A percentile compares a stretch with the other conserved stretches of the same genome.
Conservation (phyloP, 2,329 filamentous ascomycete species). For the Calonectria naviculata region DNA sequence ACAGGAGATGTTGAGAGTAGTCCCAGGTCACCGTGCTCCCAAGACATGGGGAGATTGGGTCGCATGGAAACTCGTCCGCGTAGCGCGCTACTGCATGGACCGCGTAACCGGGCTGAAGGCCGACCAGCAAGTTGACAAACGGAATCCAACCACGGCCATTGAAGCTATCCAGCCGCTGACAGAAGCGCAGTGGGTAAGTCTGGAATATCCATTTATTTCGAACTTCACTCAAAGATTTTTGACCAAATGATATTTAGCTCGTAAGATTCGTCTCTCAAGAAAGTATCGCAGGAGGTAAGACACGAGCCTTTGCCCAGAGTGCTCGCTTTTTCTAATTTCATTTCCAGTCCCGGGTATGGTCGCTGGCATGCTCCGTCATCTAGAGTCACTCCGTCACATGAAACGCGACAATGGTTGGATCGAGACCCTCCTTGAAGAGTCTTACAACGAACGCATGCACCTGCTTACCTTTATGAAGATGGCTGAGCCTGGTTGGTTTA, state of each 20-base stretch:
- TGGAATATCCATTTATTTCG: neutral
- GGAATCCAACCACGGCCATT: constrained; percentile 65
- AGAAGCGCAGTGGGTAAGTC: constrained; percentile 84
- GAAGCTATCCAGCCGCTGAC: constrained; percentile 72
- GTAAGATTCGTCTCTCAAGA: constrained; percentile 93
- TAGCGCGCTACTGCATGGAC: constrained; percentile 85
- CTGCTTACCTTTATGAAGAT: constrained; percentile 93
- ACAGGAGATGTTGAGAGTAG: constrained; percentile 80
- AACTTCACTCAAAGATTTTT: neutral
- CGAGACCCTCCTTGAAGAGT: constrained; percentile 89
- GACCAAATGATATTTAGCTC: constrained; percentile 57
- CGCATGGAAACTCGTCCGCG: constrained; percentile 80
- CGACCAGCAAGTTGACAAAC: constrained; percentile 74
- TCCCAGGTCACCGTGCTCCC: constrained; percentile 76
- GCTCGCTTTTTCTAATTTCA: no score
- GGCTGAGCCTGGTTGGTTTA: constrained; percentile 79
- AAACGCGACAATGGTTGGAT: constrained; percentile 98
- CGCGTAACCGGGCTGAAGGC: constrained; percentile 79
- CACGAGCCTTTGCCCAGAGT: no score
- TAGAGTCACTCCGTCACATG: constrained; percentile 84
- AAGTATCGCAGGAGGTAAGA: constrained; percentile 80
- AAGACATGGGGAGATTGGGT: constrained; percentile 80
- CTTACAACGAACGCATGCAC: constrained; percentile 95
- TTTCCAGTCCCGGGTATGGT: constrained; percentile 86
- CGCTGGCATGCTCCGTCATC: constrained; percentile 90